Percentiles rank a stretch among this genome's conserved stretches.
Evolutionary conservation across 441 rosid genomes (phyloP).

Genomic region (Erodium moschatum): DNA sequence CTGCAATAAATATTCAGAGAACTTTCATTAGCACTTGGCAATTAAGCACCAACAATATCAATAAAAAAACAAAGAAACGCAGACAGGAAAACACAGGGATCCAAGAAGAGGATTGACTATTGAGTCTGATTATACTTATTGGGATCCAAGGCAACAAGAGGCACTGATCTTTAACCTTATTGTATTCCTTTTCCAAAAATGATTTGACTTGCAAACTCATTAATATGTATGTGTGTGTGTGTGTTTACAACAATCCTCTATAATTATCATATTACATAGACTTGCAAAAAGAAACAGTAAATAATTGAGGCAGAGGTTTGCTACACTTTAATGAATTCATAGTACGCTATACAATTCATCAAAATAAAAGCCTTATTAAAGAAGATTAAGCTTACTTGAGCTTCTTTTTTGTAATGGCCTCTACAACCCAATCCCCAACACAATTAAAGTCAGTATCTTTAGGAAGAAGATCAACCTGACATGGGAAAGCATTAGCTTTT

Average conservation of each 20-base stretch:
- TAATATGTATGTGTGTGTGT: too few relatives aligned
- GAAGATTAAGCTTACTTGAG: constrained; percentile 51
- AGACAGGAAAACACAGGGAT: not conserved
- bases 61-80: not conserved
- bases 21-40: not conserved
- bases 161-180: too few relatives aligned
- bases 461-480: constrained; percentile 84
- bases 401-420: constrained; percentile 69
- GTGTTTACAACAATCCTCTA: not conserved
- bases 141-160: too few relatives aligned
- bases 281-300: not conserved
- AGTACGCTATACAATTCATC: not conserved
- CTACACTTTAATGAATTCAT: constrained; percentile 4
- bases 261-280: not conserved
- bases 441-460: constrained; percentile 86
- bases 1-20: constrained; percentile 35
- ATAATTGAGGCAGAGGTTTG: not conserved
- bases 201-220: too few relatives aligned
- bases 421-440: constrained; percentile 95
- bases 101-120: too few relatives aligned
- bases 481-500: constrained; percentile 16
- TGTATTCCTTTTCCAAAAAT: too few relatives aligned
- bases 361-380: constrained; percentile 8
- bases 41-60: not conserved
- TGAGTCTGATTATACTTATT: too few relatives aligned